Conservation (phyloP, 345 rosid genomes). For the Eucalyptus cladocalyx region DNA sequence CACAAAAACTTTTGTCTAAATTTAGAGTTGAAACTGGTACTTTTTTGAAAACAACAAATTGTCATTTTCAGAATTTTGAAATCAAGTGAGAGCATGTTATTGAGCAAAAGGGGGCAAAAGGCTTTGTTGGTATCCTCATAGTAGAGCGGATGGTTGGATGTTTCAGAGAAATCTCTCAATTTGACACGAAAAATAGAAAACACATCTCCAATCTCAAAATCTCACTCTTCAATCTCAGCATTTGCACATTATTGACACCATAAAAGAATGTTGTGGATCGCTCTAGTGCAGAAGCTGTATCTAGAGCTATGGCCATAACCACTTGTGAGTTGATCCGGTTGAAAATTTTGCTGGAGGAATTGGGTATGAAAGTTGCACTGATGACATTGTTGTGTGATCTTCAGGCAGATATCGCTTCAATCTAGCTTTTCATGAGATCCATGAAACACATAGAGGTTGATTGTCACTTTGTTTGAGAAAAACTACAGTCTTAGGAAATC, state of each 20-base stretch:
- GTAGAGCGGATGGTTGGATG: neutral
- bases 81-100: neutral
- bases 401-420: neutral
- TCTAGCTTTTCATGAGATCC: neutral
- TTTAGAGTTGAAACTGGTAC: neutral
- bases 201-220: neutral
- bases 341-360: neutral
- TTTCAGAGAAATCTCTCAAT: neutral
- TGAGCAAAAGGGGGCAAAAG: neutral
- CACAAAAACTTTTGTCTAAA: neutral
- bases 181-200: neutral
- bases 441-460: neutral
- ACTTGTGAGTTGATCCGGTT: neutral
- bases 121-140: neutral
- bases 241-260: neutral
- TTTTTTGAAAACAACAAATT: neutral
- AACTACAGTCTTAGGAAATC: neutral
- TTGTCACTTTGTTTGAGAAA: neutral
- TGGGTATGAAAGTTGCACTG: neutral
- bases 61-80: neutral
- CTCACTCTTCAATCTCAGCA: neutral
- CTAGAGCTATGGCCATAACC: neutral
- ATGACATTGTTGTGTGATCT: neutral
- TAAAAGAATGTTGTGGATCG: neutral
- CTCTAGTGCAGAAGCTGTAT: neutral